Percentiles rank a stretch among this genome's conserved stretches.
These are phyloP conservation scores for Toxoplasma gondii DNA, from an alignment of 169 alveolate species.

Conservation along the genomic window DNA sequence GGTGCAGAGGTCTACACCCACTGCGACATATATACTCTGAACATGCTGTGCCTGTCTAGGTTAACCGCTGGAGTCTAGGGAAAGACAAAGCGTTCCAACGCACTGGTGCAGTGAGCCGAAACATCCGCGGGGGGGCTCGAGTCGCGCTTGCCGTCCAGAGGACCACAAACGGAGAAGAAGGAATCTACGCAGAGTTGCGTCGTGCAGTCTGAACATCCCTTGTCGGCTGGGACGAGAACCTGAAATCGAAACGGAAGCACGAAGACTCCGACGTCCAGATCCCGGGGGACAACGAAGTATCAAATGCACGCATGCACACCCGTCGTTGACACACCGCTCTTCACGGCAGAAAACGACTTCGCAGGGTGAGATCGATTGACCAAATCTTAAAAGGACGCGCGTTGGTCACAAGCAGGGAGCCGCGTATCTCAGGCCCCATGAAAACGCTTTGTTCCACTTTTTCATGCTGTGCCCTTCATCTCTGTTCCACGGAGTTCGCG, in stretches of 20 bases:
- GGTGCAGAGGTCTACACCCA: too few relatives aligned
- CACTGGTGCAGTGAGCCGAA: slow-evolving; percentile 20
- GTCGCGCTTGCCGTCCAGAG: background rate
- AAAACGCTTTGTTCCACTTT: too few relatives aligned
- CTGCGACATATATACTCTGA: too few relatives aligned
- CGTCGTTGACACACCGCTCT: background rate
- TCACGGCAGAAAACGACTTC: too few relatives aligned
- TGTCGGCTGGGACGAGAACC: slow-evolving; percentile 18
- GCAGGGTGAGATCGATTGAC: too few relatives aligned
- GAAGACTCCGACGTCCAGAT: background rate
- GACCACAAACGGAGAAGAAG: background rate
- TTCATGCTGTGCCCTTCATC: too few relatives aligned
- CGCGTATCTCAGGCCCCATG: too few relatives aligned
- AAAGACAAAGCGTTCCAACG: background rate
- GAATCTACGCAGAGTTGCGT: background rate
- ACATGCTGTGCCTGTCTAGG: too few relatives aligned
- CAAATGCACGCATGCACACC: background rate
- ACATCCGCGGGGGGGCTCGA: background rate
- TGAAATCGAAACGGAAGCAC: background rate
- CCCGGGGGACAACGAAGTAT: background rate
- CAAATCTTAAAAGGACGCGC: too few relatives aligned
- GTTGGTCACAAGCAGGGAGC: too few relatives aligned
- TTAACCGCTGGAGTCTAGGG: too few relatives aligned
- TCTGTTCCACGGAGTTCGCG: too few relatives aligned
- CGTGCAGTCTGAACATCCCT: background rate